These are phyloP conservation scores for Silybum marianum DNA, from an alignment of 129 eudicot genomes.

Conservation along the genomic window DNA sequence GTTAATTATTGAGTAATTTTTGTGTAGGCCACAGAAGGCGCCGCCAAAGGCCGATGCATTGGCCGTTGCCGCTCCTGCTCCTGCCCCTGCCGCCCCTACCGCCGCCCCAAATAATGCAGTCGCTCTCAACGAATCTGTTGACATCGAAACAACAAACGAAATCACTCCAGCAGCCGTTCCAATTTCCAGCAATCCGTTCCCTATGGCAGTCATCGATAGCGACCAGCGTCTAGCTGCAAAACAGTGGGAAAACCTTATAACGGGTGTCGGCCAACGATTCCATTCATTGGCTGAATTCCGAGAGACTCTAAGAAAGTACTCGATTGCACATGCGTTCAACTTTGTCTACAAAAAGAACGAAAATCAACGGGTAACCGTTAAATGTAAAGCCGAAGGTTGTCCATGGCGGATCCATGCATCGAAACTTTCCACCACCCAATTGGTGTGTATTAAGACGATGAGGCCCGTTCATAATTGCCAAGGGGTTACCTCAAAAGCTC, in stretches of 20 bases:
- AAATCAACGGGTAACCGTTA: slow-evolving; percentile 51
- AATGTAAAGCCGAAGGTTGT: slow-evolving; percentile 54
- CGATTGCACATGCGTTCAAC: slow-evolving; percentile 53
- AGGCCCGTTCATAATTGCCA: slow-evolving; percentile 47
- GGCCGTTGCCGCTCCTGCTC: slow-evolving; percentile 18
- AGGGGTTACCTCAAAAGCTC: slow-evolving; percentile 47
- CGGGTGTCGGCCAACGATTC: slow-evolving; percentile 56
- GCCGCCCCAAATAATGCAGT: slow-evolving; percentile 15
- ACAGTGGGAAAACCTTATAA: slow-evolving; percentile 48
- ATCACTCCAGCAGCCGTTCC: slow-evolving; percentile 31
- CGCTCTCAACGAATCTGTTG: slow-evolving; percentile 27
- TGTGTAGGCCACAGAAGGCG: slow-evolving; percentile 42
- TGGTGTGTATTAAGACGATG: slow-evolving; percentile 52
- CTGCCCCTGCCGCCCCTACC: neutral
- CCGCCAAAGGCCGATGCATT: slow-evolving; percentile 25
- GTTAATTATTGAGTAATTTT: slow-evolving; percentile 8
- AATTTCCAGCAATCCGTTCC: slow-evolving; percentile 37
- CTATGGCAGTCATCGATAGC: slow-evolving; percentile 13
- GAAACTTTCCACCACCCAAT: slow-evolving; percentile 50
- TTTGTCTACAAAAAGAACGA: slow-evolving; percentile 56
- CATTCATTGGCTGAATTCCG: slow-evolving; percentile 46
- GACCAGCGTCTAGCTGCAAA: slow-evolving; percentile 43
- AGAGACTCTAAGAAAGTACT: slow-evolving; percentile 46
- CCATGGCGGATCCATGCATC: slow-evolving; percentile 59
- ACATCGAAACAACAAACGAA: slow-evolving; percentile 26